A percentile compares a stretch with the other conserved stretches of the same genome.
Conservation (phyloP, 1,284 basidiomycete genomes). For the Cystobasidium sp. region DNA sequence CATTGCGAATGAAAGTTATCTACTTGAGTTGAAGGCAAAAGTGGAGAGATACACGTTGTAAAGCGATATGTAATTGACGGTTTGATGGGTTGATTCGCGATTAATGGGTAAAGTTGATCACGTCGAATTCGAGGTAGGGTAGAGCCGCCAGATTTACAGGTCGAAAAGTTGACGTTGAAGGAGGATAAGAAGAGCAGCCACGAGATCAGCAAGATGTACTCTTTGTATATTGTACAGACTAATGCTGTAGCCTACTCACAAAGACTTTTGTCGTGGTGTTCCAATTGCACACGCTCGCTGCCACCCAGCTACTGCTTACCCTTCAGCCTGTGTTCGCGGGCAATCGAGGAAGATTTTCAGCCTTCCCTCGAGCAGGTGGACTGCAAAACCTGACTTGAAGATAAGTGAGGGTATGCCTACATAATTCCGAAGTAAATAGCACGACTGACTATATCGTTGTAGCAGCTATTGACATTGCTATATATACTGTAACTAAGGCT, state of each 20-base stretch:
- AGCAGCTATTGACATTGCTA: too few relatives aligned
- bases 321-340: neutral
- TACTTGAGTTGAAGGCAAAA: neutral
- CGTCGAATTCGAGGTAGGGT: neutral
- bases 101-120: neutral
- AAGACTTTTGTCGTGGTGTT: conserved; percentile 19
- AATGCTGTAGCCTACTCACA: conserved; percentile 6
- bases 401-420: too few relatives aligned
- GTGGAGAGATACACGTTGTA: neutral
- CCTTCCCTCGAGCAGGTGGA: neutral
- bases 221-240: neutral
- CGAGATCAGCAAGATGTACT: conserved; percentile 4
- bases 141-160: neutral
- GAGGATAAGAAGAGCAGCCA: neutral
- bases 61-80: neutral
- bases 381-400: too few relatives aligned
- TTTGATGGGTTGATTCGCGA: conserved; percentile 5
- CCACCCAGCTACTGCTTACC: neutral
- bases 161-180: neutral
- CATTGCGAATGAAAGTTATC: conserved; percentile 21
- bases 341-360: conserved; percentile 9
- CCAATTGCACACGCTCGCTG: neutral
- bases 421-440: too few relatives aligned
- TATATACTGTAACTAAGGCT: too few relatives aligned
- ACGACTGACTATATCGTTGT: too few relatives aligned